A percentile compares a stretch with the other conserved stretches of the same genome.
These are phyloP conservation scores for Acanthamoeba culbertsoni DNA, from an alignment of 208 protist genomes.

Conservation along the genomic window DNA sequence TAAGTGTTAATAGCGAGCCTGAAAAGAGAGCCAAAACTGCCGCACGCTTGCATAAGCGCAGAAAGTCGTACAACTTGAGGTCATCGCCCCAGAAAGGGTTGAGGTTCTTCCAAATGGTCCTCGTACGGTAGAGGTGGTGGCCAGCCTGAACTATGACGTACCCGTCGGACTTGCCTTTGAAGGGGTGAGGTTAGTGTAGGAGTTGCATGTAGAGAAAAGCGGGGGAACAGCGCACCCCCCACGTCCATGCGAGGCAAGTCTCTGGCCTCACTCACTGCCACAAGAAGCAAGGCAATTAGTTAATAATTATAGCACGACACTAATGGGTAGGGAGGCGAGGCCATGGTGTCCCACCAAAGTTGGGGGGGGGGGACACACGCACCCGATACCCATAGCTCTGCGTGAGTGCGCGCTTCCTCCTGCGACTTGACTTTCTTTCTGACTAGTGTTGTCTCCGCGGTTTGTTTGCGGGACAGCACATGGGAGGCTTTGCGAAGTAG, in stretches of 20 bases:
- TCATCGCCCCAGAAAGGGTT: constrained; percentile 48
- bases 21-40: not conserved
- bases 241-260: constrained; percentile 37
- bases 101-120: constrained; percentile 36
- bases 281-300: not conserved
- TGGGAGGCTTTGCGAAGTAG: not conserved
- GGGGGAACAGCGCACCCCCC: not conserved
- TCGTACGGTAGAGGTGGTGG: not conserved
- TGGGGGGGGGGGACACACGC: not conserved
- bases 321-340: not conserved
- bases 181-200: not conserved
- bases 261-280: not conserved
- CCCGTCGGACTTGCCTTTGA: not conserved
- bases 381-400: not conserved
- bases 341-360: not conserved
- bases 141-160: constrained; percentile 27
- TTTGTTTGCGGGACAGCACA: not conserved
- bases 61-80: not conserved
- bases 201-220: not conserved
- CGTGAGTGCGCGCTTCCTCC: not conserved
- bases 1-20: not conserved
- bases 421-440: not conserved
- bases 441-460: not conserved
- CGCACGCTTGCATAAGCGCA: not conserved
- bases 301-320: not conserved